These are phyloP conservation scores for Thymus quinquecostatus DNA, from an alignment of 257 asterid species.

Conservation along the genomic window DNA sequence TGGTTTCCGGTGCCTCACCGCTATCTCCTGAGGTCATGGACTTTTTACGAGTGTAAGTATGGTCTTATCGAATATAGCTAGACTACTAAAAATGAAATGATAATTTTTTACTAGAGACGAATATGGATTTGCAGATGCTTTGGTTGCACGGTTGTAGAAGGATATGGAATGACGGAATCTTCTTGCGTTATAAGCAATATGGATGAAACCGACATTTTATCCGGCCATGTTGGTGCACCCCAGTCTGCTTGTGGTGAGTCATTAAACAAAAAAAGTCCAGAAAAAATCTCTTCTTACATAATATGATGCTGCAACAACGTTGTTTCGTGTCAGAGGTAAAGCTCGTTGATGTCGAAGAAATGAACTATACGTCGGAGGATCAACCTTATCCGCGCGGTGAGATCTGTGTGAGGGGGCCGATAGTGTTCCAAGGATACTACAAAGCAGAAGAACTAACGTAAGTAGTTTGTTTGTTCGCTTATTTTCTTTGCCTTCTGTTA, in stretches of 20 bases:
- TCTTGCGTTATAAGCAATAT: constrained; percentile 72
- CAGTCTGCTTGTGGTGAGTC: constrained; percentile 73
- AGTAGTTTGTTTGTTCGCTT: not conserved
- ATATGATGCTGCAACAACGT: not conserved
- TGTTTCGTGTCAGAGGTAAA: constrained; percentile 52
- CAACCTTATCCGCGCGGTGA: constrained; percentile 86
- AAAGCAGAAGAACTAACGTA: constrained; percentile 75
- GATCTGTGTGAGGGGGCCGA: constrained; percentile 86
- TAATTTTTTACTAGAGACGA: not conserved
- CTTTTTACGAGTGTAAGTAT: constrained; percentile 71
- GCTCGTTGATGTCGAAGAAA: constrained; percentile 83
- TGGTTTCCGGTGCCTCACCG: constrained; percentile 87
- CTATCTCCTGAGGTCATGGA: constrained; percentile 82
- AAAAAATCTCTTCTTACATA: no score
- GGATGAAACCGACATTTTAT: constrained; percentile 58
- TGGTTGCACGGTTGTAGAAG: constrained; percentile 67
- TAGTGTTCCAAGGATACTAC: constrained; percentile 72
- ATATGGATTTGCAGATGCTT: constrained; percentile 56
- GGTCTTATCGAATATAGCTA: not conserved
- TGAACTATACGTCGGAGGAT: constrained; percentile 78
- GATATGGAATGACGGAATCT: constrained; percentile 85
- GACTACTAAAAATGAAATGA: not conserved
- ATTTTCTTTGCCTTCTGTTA: not conserved
- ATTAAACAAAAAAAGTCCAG: not conserved
- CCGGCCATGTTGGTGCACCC: constrained; percentile 86